Conservation (phyloP, 371 early-diverging fungal species). For the Actinomortierella wolfii region DNA sequence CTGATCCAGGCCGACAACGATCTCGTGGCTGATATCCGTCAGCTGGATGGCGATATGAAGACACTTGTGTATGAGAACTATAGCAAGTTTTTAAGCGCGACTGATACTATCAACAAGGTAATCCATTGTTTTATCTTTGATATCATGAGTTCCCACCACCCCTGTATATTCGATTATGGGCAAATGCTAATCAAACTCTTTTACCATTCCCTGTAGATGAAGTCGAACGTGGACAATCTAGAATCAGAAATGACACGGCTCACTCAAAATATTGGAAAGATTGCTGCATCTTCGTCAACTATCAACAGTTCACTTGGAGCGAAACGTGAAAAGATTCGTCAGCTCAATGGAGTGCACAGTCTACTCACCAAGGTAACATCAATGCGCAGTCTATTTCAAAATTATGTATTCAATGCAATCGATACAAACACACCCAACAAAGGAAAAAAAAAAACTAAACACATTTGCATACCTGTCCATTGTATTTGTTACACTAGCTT, state of each 20-base stretch:
- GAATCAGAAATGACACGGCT: slow-evolving; percentile 78
- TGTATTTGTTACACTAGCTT: slow-evolving; percentile 47
- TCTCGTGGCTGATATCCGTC: slow-evolving; percentile 79
- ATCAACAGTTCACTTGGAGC: slow-evolving; percentile 67
- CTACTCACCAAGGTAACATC: slow-evolving; percentile 58
- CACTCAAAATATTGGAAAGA: slow-evolving; percentile 69
- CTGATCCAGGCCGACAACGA: slow-evolving; percentile 76
- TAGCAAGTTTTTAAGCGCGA: slow-evolving; percentile 92
- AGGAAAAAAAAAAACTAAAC: too few relatives aligned
- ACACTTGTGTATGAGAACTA: slow-evolving; percentile 97
- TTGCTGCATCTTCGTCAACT: slow-evolving; percentile 56
- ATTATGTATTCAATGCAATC: too few relatives aligned
- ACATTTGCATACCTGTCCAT: too few relatives aligned
- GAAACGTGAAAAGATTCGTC: slow-evolving; percentile 74
- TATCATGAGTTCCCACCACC: too few relatives aligned
- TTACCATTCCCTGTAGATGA: slow-evolving; percentile 59
- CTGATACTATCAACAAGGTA: slow-evolving; percentile 85
- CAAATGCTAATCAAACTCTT: neutral
- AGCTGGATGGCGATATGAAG: slow-evolving; percentile 95
- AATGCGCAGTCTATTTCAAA: neutral
- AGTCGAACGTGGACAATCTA: slow-evolving; percentile 77
- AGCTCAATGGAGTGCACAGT: slow-evolving; percentile 77
- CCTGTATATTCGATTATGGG: neutral
- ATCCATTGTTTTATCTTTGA: neutral
- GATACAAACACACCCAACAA: neutral